Evolutionary conservation across 176 grass and related monocot species (phyloP), one percentile per base, ranked within the genome.

Genomic region (Bothriochloa decipiens): DNA sequence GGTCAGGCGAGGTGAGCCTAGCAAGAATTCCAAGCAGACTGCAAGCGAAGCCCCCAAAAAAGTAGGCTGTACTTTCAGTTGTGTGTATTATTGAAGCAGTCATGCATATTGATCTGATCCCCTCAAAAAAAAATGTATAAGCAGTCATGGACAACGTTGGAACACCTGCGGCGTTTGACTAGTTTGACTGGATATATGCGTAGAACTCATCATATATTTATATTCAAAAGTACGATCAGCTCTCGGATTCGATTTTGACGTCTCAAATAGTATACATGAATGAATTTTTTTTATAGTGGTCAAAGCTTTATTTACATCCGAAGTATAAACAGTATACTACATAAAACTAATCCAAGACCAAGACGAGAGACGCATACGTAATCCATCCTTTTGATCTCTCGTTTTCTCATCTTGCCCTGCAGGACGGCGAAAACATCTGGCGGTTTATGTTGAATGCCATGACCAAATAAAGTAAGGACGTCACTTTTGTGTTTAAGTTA

Each of bases 111-210:
- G 57, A 80, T 76, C 41, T 29, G 68, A 74, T 80, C 28, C 1
- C 46, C n/a, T 42, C 52, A 55, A 18, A 2, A 53, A 18, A 53
- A 53, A 53, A 2, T 35, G 33, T 39, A 13, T 28, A 57, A 28
- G 33, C 33, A 35, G 33, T 35, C 32, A n/a, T 1, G 13, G 35
- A 75, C 36, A 76, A 14, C 37, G 63, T 27, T 70, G 72, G 85
- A 75, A 76, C 49, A 46, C 3, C 6, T 60, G 47, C 72, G 37
- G 40, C 72, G 79, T 82, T 76, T 84, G 46, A 77, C 63, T 84
- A 74, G 29, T 77, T 77, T 84, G 72, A 84, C 69, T 11, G 7
- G 2, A 45, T 13, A 45, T 45, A 45, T 45, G 42, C 42, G 42
- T 45, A 45, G 11, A 45, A 45, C n/a, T n/a, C n/a, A 2, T 45